A percentile compares a stretch with the other conserved stretches of the same genome.
phyloP scores from a whole-genome alignment of 352 stramenopile genomes.

The Globisporangium polare region DNA sequence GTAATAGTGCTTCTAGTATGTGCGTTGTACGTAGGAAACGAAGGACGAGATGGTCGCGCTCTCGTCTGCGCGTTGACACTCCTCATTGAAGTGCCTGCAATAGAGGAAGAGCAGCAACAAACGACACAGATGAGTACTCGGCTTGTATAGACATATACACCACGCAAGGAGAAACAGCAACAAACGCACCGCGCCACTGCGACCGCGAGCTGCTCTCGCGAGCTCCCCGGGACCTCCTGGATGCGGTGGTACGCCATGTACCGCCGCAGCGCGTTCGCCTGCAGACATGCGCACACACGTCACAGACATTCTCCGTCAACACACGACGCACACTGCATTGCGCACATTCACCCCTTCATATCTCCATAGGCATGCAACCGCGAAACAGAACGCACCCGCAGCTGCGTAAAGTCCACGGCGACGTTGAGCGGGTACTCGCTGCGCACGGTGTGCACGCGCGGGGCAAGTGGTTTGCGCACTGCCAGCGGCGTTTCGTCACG shows the following conservation, averaged over 20 bases:
- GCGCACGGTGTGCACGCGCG: slow-evolving; percentile 24
- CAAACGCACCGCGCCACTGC: slow-evolving; percentile 49
- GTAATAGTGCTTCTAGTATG: background rate
- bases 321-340: background rate
- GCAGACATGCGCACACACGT: slow-evolving; percentile 7
- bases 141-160: background rate
- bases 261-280: slow-evolving; percentile 55
- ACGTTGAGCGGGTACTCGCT: slow-evolving; percentile 58
- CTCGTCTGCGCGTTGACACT: slow-evolving; percentile 60
- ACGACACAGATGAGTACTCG: background rate
- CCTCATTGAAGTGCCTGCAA: slow-evolving; percentile 62
- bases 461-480: background rate
- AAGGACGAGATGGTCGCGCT: slow-evolving; percentile 60
- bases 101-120: slow-evolving; percentile 4
- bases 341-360: background rate
- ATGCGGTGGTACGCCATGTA: slow-evolving; percentile 69
- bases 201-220: slow-evolving; percentile 50
- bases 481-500: background rate
- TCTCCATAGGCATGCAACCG: background rate
- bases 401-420: slow-evolving; percentile 64
- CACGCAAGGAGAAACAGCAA: background rate
- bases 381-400: slow-evolving; percentile 35
- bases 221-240: slow-evolving; percentile 42
- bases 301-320: background rate
- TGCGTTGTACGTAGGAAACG: slow-evolving; percentile 49